Conservation (phyloP, 2,329 filamentous ascomycete species). For the Cytospora paraplurivora region DNA sequence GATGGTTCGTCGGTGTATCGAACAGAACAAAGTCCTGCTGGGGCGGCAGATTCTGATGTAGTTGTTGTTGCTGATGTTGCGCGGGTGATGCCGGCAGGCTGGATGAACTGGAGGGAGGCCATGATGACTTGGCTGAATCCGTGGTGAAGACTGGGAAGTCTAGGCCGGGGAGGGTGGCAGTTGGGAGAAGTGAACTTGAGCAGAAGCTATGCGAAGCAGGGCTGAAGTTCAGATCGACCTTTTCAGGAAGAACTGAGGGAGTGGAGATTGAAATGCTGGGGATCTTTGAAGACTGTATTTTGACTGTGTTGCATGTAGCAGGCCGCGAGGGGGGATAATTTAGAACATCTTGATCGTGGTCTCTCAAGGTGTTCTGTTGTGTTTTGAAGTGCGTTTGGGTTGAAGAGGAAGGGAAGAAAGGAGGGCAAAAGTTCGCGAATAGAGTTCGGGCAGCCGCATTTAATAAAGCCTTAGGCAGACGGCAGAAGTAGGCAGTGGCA, state of each 20-base stretch:
- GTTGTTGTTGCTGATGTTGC: slow-evolving; percentile 55
- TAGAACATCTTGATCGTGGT: slow-evolving; percentile 60
- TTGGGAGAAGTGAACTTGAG: slow-evolving; percentile 57
- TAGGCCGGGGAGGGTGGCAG: slow-evolving; percentile 63
- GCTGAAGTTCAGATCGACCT: slow-evolving; percentile 70
- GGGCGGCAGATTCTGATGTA: slow-evolving; percentile 48
- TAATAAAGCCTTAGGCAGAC: slow-evolving; percentile 41
- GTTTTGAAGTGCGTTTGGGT: slow-evolving; percentile 36
- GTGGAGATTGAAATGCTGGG: slow-evolving; percentile 48
- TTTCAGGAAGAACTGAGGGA: slow-evolving; percentile 55
- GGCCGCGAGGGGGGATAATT: slow-evolving; percentile 46
- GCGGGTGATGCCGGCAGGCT: slow-evolving; percentile 65
- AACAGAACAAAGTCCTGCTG: slow-evolving; percentile 81
- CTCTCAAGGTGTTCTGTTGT: slow-evolving; percentile 41
- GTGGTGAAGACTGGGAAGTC: slow-evolving; percentile 79
- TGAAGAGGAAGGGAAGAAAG: slow-evolving; percentile 41
- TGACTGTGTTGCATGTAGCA: slow-evolving; percentile 42
- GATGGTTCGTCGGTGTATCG: slow-evolving; percentile 53
- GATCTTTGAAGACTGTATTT: slow-evolving; percentile 53
- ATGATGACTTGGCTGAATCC: slow-evolving; percentile 76
- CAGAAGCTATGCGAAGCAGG: slow-evolving; percentile 56
- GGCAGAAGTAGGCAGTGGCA: not conserved
- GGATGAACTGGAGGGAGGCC: slow-evolving; percentile 71
- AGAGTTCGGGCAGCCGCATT: slow-evolving; percentile 36
- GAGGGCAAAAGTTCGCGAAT: slow-evolving; percentile 30